Conservation (phyloP, 73 alveolate genomes). For the Tetrahymena borealis region DNA sequence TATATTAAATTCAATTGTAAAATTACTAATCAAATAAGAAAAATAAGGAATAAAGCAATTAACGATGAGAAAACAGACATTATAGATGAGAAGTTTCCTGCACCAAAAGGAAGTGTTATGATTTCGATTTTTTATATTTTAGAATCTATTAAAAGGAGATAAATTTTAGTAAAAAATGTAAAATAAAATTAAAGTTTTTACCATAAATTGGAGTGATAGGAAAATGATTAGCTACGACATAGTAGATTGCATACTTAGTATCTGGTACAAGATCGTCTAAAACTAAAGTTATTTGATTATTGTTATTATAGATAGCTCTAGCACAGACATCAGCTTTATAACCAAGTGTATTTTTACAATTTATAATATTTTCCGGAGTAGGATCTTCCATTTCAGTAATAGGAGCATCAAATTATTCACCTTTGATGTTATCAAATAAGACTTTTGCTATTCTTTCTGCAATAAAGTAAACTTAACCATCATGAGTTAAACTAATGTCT, state of each 20-base stretch:
- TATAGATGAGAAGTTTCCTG: neutral
- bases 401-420: neutral
- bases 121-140: neutral
- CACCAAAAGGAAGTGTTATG: neutral
- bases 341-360: neutral
- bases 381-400: neutral
- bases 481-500: neutral
- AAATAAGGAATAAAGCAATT: neutral
- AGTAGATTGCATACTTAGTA: neutral
- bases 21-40: no score
- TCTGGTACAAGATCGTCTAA: neutral
- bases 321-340: neutral
- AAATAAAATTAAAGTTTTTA: neutral
- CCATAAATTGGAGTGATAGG: neutral
- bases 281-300: neutral
- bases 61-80: neutral
- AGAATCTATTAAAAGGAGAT: neutral
- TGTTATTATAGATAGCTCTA: neutral
- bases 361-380: neutral
- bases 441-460: neutral
- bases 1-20: no score
- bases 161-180: neutral
- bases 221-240: neutral
- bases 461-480: neutral
- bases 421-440: neutral